phyloP scores from a whole-genome alignment of 1,284 basidiomycete genomes.

The Sporisorium graminicola region DNA sequence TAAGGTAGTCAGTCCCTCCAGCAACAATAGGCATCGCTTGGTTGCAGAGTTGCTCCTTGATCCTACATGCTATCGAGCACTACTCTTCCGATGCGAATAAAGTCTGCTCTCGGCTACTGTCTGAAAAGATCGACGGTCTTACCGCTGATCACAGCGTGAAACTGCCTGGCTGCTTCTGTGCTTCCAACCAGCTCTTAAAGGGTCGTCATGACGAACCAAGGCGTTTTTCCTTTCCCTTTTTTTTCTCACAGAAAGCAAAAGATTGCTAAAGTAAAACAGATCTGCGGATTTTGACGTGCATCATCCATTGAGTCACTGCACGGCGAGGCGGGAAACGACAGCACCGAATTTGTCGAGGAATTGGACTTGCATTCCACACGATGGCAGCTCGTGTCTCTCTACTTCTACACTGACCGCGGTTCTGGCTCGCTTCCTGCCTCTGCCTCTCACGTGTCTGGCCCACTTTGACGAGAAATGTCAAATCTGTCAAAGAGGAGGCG shows the following conservation, averaged over 20 bases:
- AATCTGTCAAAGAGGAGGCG: constrained; percentile 4
- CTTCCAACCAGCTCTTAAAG: background rate
- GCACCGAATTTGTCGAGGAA: constrained; percentile 1
- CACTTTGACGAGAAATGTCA: constrained; percentile 1
- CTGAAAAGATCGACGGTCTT: constrained; percentile 9
- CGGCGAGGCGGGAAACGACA: background rate
- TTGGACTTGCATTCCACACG: constrained; percentile 23
- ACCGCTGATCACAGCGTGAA: background rate
- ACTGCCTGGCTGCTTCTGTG: background rate
- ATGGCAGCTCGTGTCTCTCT: constrained; percentile 10
- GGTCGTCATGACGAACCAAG: background rate
- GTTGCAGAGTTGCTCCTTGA: background rate
- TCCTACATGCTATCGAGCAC: background rate
- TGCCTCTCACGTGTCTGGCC: constrained; percentile 5
- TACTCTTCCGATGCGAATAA: background rate
- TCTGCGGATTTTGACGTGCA: constrained; percentile 44
- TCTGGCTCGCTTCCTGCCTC: background rate
- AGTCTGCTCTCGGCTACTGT: background rate
- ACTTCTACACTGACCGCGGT: background rate
- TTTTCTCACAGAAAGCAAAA: no score
- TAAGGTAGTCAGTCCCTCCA: no score
- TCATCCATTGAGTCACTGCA: constrained; percentile 16
- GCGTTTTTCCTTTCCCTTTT: no score
- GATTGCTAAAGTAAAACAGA: constrained; percentile 17
- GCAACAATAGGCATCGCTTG: background rate